Percentiles rank a stretch among this genome's conserved stretches.
These are phyloP conservation scores for Stephania yunnanensis DNA, from an alignment of 164 flowering plant genomes.

Conservation along the genomic window DNA sequence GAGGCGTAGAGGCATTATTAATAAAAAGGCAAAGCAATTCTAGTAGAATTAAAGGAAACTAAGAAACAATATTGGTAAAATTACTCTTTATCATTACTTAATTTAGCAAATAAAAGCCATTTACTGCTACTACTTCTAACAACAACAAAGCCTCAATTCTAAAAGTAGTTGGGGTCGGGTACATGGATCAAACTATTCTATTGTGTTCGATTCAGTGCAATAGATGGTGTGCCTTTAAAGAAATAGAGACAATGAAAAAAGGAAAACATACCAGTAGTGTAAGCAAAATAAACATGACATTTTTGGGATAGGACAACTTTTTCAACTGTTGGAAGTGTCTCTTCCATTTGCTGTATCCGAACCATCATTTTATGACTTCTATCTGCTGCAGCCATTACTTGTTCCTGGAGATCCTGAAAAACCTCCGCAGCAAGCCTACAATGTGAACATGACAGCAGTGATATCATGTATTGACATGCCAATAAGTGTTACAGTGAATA, in stretches of 20 bases:
- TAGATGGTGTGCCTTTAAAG: too few relatives aligned
- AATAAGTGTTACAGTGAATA: not conserved
- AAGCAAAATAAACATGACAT: constrained; percentile 85
- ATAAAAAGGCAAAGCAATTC: not conserved
- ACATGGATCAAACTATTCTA: too few relatives aligned
- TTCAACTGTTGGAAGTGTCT: constrained; percentile 76
- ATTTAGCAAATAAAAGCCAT: not conserved
- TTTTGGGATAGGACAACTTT: constrained; percentile 66
- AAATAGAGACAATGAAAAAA: not conserved
- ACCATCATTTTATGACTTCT: constrained; percentile 66
- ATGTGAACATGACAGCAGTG: constrained; percentile 14
- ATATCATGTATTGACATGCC: not conserved
- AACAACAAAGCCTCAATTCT: too few relatives aligned
- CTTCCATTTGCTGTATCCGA: constrained; percentile 69
- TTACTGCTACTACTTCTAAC: not conserved
- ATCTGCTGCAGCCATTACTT: constrained; percentile 63
- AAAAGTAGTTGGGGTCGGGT: too few relatives aligned
- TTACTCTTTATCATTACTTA: not conserved
- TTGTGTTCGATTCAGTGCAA: too few relatives aligned
- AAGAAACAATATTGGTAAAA: not conserved
- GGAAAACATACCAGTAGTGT: constrained; percentile 64
- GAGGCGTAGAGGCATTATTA: too few relatives aligned
- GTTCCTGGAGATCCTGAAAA: constrained; percentile 90
- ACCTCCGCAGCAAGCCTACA: constrained; percentile 90
- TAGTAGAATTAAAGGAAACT: not conserved